Conservation (phyloP, 2,329 filamentous ascomycete species). For the Arthrinium puccinioides region DNA sequence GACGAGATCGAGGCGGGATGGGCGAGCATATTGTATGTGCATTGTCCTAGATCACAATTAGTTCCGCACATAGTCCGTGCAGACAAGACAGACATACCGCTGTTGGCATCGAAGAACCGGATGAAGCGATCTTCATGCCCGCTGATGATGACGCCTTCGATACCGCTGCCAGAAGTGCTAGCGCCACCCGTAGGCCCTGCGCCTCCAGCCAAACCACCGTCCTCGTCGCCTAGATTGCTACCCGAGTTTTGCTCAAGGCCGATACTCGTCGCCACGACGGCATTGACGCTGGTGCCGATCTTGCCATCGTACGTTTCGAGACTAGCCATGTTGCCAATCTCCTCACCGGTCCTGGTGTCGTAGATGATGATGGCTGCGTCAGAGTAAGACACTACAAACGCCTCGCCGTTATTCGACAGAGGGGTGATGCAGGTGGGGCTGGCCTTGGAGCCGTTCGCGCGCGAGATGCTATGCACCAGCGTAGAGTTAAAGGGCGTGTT, state of each 20-base stretch:
- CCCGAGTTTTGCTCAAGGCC: slow-evolving; percentile 67
- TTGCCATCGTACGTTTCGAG: slow-evolving; percentile 90
- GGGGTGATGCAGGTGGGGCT: slow-evolving; percentile 92
- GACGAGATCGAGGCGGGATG: slow-evolving; percentile 90
- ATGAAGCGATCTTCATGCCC: slow-evolving; percentile 96
- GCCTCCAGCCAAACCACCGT: slow-evolving; percentile 47
- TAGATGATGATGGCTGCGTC: slow-evolving; percentile 89
- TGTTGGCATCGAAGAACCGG: slow-evolving; percentile 96
- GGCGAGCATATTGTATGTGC: slow-evolving; percentile 97
- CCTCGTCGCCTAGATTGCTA: slow-evolving; percentile 61
- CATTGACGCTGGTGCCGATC: slow-evolving; percentile 71
- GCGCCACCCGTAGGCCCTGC: slow-evolving; percentile 74
- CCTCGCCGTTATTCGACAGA: slow-evolving; percentile 72
- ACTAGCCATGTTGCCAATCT: slow-evolving; percentile 88
- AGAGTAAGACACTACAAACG: slow-evolving; percentile 87
- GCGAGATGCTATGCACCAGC: slow-evolving; percentile 77
- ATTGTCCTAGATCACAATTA: slow-evolving; percentile 65
- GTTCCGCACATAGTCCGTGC: not conserved
- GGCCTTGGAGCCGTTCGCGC: slow-evolving; percentile 55
- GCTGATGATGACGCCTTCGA: slow-evolving; percentile 91
- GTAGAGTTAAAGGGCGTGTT: slow-evolving; percentile 82
- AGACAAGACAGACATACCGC: slow-evolving; percentile 58
- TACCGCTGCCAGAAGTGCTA: slow-evolving; percentile 60
- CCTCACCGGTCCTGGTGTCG: slow-evolving; percentile 85
- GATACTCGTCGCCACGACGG: slow-evolving; percentile 79